A percentile compares a stretch with the other conserved stretches of the same genome.
phyloP scores from a whole-genome alignment of 441 rosid genomes.

The California macrophylla region DNA sequence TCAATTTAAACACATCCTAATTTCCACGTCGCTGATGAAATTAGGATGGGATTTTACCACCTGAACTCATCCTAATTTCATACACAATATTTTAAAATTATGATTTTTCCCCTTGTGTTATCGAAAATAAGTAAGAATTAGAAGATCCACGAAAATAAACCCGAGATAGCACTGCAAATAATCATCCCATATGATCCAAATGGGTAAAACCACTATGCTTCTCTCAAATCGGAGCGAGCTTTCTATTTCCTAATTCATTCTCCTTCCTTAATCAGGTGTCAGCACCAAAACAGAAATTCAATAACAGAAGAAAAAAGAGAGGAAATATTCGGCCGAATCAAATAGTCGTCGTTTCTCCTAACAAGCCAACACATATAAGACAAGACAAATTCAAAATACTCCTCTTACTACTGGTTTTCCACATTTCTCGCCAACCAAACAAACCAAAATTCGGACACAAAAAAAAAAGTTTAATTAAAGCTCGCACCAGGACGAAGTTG shows the following conservation, averaged over 20 bases:
- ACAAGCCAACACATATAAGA: background rate
- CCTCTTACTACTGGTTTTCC: background rate
- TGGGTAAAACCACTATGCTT: background rate
- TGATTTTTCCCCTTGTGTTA: background rate
- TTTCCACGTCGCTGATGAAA: no score
- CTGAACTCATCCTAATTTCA: background rate
- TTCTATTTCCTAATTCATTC: background rate
- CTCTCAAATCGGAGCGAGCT: background rate
- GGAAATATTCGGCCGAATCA: background rate
- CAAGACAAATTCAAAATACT: background rate
- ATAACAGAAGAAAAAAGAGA: background rate
- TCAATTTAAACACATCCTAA: no score
- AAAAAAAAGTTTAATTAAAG: background rate
- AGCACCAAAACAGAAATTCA: background rate
- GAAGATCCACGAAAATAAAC: background rate
- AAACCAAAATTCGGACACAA: background rate
- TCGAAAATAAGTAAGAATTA: background rate
- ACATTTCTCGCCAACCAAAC: background rate
- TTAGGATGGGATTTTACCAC: background rate
- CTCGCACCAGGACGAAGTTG: slow-evolving; percentile 44
- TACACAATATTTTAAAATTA: background rate
- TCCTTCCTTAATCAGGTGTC: background rate
- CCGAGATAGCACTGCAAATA: background rate
- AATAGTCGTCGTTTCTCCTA: background rate
- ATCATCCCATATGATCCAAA: background rate